phyloP scores from a whole-genome alignment of 805 yeast species.

The Candida ascalaphidarum region DNA sequence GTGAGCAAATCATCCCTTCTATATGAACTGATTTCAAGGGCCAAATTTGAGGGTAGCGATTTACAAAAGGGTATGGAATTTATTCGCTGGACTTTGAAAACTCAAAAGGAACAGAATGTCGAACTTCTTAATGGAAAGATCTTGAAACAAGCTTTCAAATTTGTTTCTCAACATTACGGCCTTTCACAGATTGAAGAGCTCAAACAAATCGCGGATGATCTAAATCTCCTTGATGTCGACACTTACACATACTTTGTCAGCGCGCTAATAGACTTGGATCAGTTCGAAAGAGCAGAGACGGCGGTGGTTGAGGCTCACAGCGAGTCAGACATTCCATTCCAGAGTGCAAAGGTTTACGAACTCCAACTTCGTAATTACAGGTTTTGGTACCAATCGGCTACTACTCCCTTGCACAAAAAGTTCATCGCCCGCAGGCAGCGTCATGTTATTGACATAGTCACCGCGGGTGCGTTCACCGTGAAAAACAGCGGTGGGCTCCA shows the following conservation, averaged over 20 bases:
- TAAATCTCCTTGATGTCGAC: constrained; percentile 11
- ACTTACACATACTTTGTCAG: constrained; percentile 18
- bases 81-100: constrained; percentile 12
- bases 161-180: constrained; percentile 12
- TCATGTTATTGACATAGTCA: constrained; percentile 5
- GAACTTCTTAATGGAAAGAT: constrained; percentile 10
- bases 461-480: constrained; percentile 1
- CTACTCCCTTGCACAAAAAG: constrained; percentile 2
- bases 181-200: constrained; percentile 12
- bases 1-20: too few species aligned
- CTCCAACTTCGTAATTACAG: constrained; percentile 22
- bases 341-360: constrained; percentile 15
- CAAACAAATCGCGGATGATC: constrained; percentile 9
- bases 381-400: constrained; percentile 15
- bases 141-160: constrained; percentile 11
- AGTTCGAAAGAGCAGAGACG: constrained; percentile 23
- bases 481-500: constrained; percentile 8
- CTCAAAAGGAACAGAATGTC: constrained; percentile 7
- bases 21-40: constrained; percentile 20
- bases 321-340: constrained; percentile 19
- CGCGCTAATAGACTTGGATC: constrained; percentile 21
- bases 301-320: constrained; percentile 22
- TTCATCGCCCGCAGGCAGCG: constrained; percentile 4
- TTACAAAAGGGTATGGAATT: constrained; percentile 18
- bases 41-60: constrained; percentile 16